Percentiles rank a stretch among this genome's conserved stretches.
Evolutionary conservation across 2,329 filamentous ascomycete species (phyloP).

Genomic region (Apiospora kogelbergensis): DNA sequence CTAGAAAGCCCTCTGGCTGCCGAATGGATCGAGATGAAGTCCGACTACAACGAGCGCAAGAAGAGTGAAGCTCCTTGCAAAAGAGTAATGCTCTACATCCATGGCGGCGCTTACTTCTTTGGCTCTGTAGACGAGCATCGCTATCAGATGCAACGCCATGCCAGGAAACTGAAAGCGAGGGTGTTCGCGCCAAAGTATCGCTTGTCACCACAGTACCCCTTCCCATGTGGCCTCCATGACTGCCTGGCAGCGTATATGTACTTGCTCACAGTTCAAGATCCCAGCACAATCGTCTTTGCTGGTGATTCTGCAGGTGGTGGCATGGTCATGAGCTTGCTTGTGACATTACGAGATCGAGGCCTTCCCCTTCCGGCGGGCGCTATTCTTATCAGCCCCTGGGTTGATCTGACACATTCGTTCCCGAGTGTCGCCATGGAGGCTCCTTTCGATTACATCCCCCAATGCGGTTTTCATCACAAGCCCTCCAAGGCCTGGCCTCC

Average conservation of each 20-base stretch:
- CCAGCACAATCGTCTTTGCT: conserved; percentile 80
- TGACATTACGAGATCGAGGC: conserved; percentile 77
- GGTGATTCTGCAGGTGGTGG: conserved; percentile 94
- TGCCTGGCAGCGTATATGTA: conserved; percentile 86
- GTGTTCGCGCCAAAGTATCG: conserved; percentile 87
- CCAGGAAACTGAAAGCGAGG: conserved; percentile 86
- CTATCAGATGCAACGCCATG: conserved; percentile 97
- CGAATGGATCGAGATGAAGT: conserved; percentile 96
- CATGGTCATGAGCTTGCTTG: conserved; percentile 80
- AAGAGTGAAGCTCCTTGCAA: conserved; percentile 59
- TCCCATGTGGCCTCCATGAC: conserved; percentile 89
- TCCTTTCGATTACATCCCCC: conserved; percentile 83
- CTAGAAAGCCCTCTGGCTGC: conserved; percentile 67
- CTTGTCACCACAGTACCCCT: conserved; percentile 89
- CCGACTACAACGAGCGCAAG: conserved; percentile 73
- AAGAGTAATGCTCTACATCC: conserved; percentile 89
- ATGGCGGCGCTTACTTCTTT: conserved; percentile 94
- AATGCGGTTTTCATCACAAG: conserved; percentile 84
- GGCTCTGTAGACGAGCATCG: conserved; percentile 94
- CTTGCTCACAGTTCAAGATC: conserved; percentile 73
- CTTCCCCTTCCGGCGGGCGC: conserved; percentile 86
- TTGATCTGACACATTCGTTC: conserved; percentile 92
- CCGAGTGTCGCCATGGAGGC: conserved; percentile 78
- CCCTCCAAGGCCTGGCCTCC: conserved; percentile 93
- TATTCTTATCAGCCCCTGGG: conserved; percentile 92